These are phyloP conservation scores for Colletotrichum sp. DNA, from an alignment of 2,329 filamentous ascomycete species.

Conservation along the genomic window DNA sequence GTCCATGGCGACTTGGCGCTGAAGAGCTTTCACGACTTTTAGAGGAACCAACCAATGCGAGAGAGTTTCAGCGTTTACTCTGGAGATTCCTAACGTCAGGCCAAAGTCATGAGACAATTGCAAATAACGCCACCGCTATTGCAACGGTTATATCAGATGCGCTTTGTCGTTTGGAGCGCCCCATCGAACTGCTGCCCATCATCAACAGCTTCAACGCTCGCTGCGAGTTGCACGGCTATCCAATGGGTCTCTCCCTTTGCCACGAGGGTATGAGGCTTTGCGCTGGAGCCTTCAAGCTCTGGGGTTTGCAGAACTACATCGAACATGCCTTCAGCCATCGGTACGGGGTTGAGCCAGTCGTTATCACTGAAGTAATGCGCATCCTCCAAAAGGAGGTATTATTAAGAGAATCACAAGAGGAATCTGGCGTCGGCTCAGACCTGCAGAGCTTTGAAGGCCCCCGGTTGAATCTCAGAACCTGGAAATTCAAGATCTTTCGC, in stretches of 20 bases:
- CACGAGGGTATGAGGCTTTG: slow-evolving; percentile 35
- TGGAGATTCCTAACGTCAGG: background rate
- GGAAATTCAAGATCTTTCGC: background rate
- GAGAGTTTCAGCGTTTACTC: background rate
- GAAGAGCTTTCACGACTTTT: background rate
- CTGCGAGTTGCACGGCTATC: slow-evolving; percentile 27
- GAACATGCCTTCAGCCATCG: background rate
- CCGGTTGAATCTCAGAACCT: background rate
- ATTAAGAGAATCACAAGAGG: background rate
- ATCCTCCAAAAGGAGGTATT: background rate
- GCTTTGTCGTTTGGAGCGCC: background rate
- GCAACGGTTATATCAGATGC: background rate
- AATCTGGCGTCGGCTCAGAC: background rate
- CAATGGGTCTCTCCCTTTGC: slow-evolving; percentile 32
- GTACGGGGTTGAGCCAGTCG: background rate
- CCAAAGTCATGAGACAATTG: background rate
- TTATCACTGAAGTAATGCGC: background rate
- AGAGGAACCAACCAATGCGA: background rate
- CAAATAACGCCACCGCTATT: background rate
- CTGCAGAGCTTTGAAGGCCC: background rate
- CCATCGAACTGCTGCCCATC: slow-evolving; percentile 36
- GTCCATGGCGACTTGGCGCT: background rate
- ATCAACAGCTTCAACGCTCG: slow-evolving; percentile 46
- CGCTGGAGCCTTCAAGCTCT: slow-evolving; percentile 23
- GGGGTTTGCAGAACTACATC: slow-evolving; percentile 7